Evolutionary conservation across 306 rosid genomes (phyloP), one percentile per base, ranked within the genome.

Genomic region (Geum urbanum): DNA sequence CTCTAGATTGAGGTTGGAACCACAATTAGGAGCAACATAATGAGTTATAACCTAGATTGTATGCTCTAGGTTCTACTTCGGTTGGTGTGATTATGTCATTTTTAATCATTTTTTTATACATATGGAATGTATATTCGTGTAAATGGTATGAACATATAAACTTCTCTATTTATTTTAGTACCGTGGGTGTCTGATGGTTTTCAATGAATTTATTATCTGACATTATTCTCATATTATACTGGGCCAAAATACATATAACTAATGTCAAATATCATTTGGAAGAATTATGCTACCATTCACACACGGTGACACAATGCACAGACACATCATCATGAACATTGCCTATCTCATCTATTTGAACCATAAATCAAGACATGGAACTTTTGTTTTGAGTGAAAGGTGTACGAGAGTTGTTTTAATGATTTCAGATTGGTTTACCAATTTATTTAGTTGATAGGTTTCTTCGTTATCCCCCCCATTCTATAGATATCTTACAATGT

Each of bases 91-190:
- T 24, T 67, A 45, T 19, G 32, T 69, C 12, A 6, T 35, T 66
- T 67, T 8, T 43, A 55, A 69, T 19, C 5, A 46, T 14, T 72
- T 74, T 37, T 84, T 77, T 39, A 71, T 37, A 86, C 84, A 58
- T 78, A 83, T 64, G 84, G 84, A 64, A 84, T 81, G 84, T 83
- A 83, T 72, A 83, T 83, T 66, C 95, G 96, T 71, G 88, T 91
- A 18, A 83, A 77, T 77, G 97, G 99, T 72, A 86, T 9, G 52
- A 77, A 14, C 24, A 37, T 63, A 56, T 37, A 8, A 22, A 41
- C 27, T 39, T 40, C 69, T 41, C 63, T 46, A 13, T 59, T 19
- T 49, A 8, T 44, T 47, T 62, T 54, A 63, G 22, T 39, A 69
- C 59, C 56, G 77, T 7, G 52, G 27, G 15, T 44, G 58, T 40